Conservation (phyloP, 345 rosid species). For the Eucalyptus cladocalyx region DNA sequence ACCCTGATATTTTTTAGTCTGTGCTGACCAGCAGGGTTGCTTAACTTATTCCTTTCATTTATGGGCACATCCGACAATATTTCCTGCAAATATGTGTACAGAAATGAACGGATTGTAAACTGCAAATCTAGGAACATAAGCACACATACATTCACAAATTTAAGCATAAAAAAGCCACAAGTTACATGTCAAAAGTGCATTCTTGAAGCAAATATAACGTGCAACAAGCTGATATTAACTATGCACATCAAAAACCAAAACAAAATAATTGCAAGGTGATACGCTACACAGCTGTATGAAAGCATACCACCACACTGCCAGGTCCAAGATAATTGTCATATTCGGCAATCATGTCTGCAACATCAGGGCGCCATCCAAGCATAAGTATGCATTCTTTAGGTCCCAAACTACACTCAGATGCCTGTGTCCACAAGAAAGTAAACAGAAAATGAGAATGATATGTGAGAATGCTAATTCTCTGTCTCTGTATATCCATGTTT, state of each 20-base stretch:
- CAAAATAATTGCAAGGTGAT: not conserved
- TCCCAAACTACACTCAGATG: slow-evolving; percentile 57
- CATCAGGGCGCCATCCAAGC: slow-evolving; percentile 95
- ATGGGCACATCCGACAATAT: slow-evolving; percentile 84
- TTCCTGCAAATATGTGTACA: slow-evolving; percentile 34
- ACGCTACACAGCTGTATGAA: not conserved
- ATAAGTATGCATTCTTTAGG: slow-evolving; percentile 77
- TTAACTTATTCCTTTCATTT: slow-evolving; percentile 50
- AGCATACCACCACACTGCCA: slow-evolving; percentile 74
- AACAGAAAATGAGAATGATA: not conserved
- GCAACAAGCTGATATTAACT: not conserved
- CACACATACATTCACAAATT: not conserved
- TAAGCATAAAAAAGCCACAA: not conserved
- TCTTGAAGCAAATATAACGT: not conserved
- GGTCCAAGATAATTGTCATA: slow-evolving; percentile 96
- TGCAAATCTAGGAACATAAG: not conserved
- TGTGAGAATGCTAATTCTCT: not conserved
- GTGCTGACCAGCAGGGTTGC: slow-evolving; percentile 15
- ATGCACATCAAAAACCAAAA: not conserved
- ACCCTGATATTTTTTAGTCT: slow-evolving; percentile 51
- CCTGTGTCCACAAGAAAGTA: slow-evolving; percentile 22
- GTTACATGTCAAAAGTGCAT: not conserved
- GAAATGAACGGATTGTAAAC: not conserved
- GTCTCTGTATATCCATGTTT: not conserved
- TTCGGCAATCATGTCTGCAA: slow-evolving; percentile 82